phyloP scores from a whole-genome alignment of 2,329 filamentous ascomycete species.

The Orbilia oligospora region DNA sequence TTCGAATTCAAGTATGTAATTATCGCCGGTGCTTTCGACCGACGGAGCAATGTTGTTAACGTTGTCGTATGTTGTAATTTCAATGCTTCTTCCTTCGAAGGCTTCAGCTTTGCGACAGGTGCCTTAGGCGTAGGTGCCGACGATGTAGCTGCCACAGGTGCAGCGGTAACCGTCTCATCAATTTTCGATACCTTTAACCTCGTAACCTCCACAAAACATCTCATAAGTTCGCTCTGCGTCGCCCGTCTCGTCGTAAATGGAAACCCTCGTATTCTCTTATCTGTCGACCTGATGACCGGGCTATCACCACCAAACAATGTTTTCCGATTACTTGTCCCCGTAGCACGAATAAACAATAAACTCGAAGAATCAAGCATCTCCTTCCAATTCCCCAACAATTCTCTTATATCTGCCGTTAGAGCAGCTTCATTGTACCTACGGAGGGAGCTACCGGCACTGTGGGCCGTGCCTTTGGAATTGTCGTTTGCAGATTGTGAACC shows the following conservation, averaged over 20 bases:
- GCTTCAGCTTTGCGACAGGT: slow-evolving; percentile 73
- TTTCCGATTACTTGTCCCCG: slow-evolving; percentile 85
- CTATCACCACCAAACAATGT: slow-evolving; percentile 94
- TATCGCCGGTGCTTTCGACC: slow-evolving; percentile 89
- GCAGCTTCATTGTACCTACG: slow-evolving; percentile 95
- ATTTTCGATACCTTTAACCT: slow-evolving; percentile 87
- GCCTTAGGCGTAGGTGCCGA: slow-evolving; percentile 69
- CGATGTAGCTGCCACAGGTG: slow-evolving; percentile 64
- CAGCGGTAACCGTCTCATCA: slow-evolving; percentile 74
- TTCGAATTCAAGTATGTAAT: slow-evolving; percentile 87
- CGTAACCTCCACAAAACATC: slow-evolving; percentile 93
- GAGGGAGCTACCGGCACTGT: slow-evolving; percentile 90
- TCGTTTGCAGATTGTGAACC: slow-evolving; percentile 95
- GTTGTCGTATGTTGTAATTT: slow-evolving; percentile 88
- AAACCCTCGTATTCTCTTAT: slow-evolving; percentile 85
- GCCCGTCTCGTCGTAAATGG: slow-evolving; percentile 93
- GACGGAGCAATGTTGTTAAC: slow-evolving; percentile 86
- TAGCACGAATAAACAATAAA: slow-evolving; percentile 88
- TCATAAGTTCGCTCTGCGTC: slow-evolving; percentile 94
- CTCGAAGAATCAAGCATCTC: slow-evolving; percentile 85
- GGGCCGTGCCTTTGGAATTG: slow-evolving; percentile 90
- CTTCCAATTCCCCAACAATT: slow-evolving; percentile 87
- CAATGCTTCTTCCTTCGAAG: slow-evolving; percentile 86
- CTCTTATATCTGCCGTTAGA: slow-evolving; percentile 87
- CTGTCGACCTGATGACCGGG: slow-evolving; percentile 83